Base-by-base conservation (phyloP, 495 filamentous ascomycete species). In the Neurospora sp. region DNA sequence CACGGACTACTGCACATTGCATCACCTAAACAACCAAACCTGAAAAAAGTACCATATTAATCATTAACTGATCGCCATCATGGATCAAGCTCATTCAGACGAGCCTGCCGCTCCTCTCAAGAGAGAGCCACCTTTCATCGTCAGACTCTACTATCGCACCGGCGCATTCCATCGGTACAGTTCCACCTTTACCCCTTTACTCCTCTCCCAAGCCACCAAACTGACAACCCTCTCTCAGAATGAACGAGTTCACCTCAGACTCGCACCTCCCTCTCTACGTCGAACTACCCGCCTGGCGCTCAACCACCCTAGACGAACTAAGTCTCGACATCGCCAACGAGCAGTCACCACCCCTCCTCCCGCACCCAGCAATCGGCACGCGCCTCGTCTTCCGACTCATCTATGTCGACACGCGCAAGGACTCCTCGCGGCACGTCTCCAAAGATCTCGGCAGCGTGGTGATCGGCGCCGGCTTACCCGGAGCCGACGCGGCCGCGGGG, bases 241-340 rank as follows among this genome's bases (percentile, higher is more conserved):
- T 89, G 42, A 87, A 92, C 39, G 92, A 94, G 75, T 92, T 93
- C 83, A 46, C 37, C 38, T 75, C 86, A 59, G 72, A 84, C 2
- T 74, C 85, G 40, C 75, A 79, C 69, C 88, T 92, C 31, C 91
- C 92, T 37, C 84, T 89, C 6, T 89, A 92, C 81, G 86, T 96
- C 40, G 86, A 93, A 74, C 92, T 98, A 79, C 94, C 97, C 87
- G 95, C 94, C 77, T 97, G 93, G 93, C 88, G 87, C 72, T 89
- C 88, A 78, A 94, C 92, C 85, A 93, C 93, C 12, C 88, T 99
- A 18, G 85, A 86, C 77, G 94, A 98, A 82, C 90, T 98, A 41
- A 88, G 91, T 8, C 77, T 82, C 9, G 89, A 91, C 78, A 90
- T 97, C 23, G 79, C 80, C 40, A 76, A 77, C 35, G 74, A 62